Evolutionary conservation across 2,329 filamentous ascomycete genomes (phyloP).

Genomic region (Cordyceps javanica): DNA sequence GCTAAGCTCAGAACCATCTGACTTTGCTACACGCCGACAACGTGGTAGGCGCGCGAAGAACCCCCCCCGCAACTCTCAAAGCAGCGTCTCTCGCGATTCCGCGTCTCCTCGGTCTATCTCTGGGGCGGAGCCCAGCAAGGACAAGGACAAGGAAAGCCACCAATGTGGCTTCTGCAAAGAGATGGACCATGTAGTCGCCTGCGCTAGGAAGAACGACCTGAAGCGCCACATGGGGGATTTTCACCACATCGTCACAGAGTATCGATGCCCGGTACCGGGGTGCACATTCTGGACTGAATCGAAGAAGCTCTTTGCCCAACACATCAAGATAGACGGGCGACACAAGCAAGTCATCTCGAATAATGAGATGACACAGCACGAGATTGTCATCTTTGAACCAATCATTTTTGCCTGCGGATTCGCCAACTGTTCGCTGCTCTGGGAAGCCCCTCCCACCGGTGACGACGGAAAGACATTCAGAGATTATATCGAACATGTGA

Average conservation of each 20-base stretch:
- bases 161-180: constrained; percentile 36
- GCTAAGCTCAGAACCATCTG: neutral
- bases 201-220: constrained; percentile 41
- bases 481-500: constrained; percentile 40
- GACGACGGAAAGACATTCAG: constrained; percentile 35
- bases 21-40: neutral
- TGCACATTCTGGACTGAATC: constrained; percentile 38
- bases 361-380: constrained; percentile 23
- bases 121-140: neutral
- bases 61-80: neutral
- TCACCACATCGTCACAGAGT: constrained; percentile 41
- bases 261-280: constrained; percentile 37
- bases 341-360: neutral
- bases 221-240: constrained; percentile 44
- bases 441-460: constrained; percentile 35
- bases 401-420: constrained; percentile 45
- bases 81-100: neutral
- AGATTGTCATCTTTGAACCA: constrained; percentile 34
- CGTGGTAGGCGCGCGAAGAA: neutral
- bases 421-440: constrained; percentile 36
- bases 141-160: neutral
- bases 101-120: neutral
- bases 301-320: constrained; percentile 41
- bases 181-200: constrained; percentile 35
- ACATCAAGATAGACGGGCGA: constrained; percentile 32